Evolutionary conservation across 257 asterid species (phyloP).

Genomic region (Jaltomata sinuosa): DNA sequence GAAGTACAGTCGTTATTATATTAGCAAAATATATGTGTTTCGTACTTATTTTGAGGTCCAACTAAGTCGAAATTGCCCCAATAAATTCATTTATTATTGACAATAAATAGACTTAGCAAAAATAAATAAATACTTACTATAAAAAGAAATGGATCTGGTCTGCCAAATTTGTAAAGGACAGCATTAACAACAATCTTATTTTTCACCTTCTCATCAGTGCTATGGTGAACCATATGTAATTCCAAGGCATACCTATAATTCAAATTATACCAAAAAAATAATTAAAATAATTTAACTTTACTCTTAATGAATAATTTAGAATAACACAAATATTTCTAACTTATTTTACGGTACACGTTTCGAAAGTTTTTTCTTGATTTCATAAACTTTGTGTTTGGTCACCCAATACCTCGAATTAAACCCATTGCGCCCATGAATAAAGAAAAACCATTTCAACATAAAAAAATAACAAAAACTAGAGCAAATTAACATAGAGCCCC

Average conservation of each 20-base stretch:
- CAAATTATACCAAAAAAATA: neutral
- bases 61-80: neutral
- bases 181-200: constrained; percentile 38
- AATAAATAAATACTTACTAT: constrained; percentile 19
- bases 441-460: too few species aligned
- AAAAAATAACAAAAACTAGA: too few species aligned
- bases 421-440: too few species aligned
- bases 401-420: too few species aligned
- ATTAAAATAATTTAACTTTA: neutral
- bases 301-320: neutral
- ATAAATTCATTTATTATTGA: neutral
- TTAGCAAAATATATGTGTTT: too few species aligned
- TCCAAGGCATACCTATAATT: constrained; percentile 51
- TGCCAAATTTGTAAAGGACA: constrained; percentile 51
- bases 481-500: too few species aligned
- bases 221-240: constrained; percentile 58
- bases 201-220: constrained; percentile 18
- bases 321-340: neutral
- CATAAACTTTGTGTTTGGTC: too few species aligned
- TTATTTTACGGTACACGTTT: neutral
- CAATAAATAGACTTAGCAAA: neutral
- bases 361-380: neutral
- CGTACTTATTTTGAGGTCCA: neutral
- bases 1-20: neutral
- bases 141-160: constrained; percentile 48